Evolutionary conservation across 2,329 filamentous ascomycete species (phyloP), one percentile per base, ranked within the genome.

Genomic region (Colletotrichum salicis): DNA sequence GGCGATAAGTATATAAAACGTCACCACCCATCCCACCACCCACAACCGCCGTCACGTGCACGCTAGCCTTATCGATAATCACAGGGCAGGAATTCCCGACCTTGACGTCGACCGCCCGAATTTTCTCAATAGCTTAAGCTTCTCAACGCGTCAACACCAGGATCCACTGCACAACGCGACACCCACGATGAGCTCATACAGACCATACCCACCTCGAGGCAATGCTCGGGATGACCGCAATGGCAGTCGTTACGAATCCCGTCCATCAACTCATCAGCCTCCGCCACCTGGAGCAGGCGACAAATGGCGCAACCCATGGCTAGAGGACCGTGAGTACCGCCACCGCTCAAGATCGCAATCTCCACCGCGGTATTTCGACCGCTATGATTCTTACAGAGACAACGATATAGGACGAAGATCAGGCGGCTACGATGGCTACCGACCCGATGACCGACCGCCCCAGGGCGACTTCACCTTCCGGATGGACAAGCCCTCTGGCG

Each of bases 401-500:
- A 48, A 48, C 55, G 22, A 69, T 48, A 10, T 60, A 71, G 69
- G 69, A n/a, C 54, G 69, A 27, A 52, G 69, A 59, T 72, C 70
- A 45, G 67, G 70, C 33, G 70, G 33, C 51, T 62, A 61, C n/a
- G 67, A 72, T 71, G 62, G 61, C 37, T 72, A 72, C 61, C 58
- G 60, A 92, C 92, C 77, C 55, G 67, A 73, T 24, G 24, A 55
- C 35, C 76, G 79, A 15, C 84, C 77, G 4, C 77, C 83, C 1
- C 83, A 82, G 60, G 78, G 87, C 48, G 87, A 90, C 62, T 91
- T 91, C 76, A 87, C 86, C 1, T 91, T 90, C 70, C 86, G 86
- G 7, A 80, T 86, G 54, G 84, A 88, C 12, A 86, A 86, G 62
- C 88, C 88, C 4, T 74, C 84, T 0, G 87, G 87, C 5, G 80